phyloP scores from a whole-genome alignment of 208 protist genomes.

The Wallacemonas sp. region DNA sequence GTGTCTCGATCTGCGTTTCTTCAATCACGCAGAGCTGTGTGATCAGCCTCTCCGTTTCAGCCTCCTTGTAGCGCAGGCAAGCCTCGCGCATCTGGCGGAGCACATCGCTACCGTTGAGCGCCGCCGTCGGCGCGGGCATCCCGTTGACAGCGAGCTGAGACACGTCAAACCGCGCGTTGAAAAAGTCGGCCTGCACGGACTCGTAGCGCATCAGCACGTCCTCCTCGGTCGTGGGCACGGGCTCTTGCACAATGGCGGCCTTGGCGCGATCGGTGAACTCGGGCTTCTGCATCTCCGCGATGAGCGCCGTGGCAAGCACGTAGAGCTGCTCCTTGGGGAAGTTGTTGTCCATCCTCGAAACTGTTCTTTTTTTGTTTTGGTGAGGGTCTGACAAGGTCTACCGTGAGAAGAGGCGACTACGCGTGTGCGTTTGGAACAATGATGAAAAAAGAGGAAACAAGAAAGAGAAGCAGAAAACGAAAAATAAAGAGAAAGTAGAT shows the following conservation, averaged over 20 bases:
- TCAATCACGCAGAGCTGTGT: slow-evolving; percentile 59
- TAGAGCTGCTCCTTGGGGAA: slow-evolving; percentile 49
- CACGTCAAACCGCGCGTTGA: slow-evolving; percentile 17
- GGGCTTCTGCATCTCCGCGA: slow-evolving; percentile 45
- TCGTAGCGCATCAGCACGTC: slow-evolving; percentile 69
- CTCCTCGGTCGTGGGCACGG: slow-evolving; percentile 38
- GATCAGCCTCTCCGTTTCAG: slow-evolving; percentile 55
- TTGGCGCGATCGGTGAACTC: slow-evolving; percentile 43
- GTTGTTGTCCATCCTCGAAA: neutral
- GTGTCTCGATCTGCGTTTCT: slow-evolving; percentile 53
- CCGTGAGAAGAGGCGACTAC: neutral
- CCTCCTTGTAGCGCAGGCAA: slow-evolving; percentile 57
- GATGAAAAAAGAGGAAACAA: slow-evolving; percentile 16
- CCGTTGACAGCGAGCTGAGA: neutral
- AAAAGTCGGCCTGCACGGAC: slow-evolving; percentile 58
- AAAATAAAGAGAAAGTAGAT: no score
- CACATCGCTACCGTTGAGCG: slow-evolving; percentile 33
- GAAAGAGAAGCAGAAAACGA: slow-evolving; percentile 18
- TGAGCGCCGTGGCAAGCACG: slow-evolving; percentile 42
- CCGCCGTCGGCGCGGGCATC: neutral
- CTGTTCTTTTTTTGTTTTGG: slow-evolving; percentile 4
- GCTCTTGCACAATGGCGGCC: slow-evolving; percentile 22
- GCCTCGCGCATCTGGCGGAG: slow-evolving; percentile 54
- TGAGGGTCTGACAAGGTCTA: no score
- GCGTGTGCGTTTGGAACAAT: neutral